Evolutionary conservation across 345 rosid genomes (phyloP).

Genomic region (Chamaenerion angustifolium): DNA sequence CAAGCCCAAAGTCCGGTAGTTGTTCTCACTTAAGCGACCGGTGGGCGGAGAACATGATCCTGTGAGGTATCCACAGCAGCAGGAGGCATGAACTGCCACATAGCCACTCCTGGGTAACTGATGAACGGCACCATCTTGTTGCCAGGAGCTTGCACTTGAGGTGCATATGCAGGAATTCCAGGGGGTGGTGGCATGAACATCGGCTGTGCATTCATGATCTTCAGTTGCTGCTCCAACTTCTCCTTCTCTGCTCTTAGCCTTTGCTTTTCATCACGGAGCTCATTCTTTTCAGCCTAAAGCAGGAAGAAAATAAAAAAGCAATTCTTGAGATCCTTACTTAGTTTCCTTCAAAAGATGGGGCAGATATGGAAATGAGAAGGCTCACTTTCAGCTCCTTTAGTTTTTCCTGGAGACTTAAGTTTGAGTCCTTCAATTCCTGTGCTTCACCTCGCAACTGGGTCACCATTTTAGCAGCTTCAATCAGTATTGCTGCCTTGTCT

Average conservation of each 20-base stretch:
- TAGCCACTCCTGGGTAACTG: conserved; percentile 88
- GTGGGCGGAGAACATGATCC: conserved; percentile 91
- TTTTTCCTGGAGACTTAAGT: conserved; percentile 67
- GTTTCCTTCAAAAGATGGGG: neutral
- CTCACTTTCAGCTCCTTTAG: conserved; percentile 65
- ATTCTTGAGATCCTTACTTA: neutral
- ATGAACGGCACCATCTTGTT: conserved; percentile 84
- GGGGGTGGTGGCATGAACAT: conserved; percentile 45
- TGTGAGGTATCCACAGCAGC: conserved; percentile 89
- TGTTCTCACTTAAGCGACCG: conserved; percentile 50
- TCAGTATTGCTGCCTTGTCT: conserved; percentile 75
- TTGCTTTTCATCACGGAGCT: conserved; percentile 65
- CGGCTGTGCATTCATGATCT: conserved; percentile 47
- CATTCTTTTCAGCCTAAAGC: conserved; percentile 74
- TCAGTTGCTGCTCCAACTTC: conserved; percentile 59
- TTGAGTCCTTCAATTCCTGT: conserved; percentile 72
- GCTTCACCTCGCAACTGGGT: conserved; percentile 64
- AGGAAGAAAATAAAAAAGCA: neutral
- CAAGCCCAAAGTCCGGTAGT: neutral
- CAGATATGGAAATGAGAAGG: neutral
- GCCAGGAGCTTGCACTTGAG: conserved; percentile 75
- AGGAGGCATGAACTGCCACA: conserved; percentile 99
- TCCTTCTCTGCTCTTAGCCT: conserved; percentile 49
- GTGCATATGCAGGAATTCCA: conserved; percentile 44
- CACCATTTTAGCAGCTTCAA: conserved; percentile 74